Base-by-base conservation (phyloP, 331 rosid genomes). In the Telfairia occidentalis region DNA sequence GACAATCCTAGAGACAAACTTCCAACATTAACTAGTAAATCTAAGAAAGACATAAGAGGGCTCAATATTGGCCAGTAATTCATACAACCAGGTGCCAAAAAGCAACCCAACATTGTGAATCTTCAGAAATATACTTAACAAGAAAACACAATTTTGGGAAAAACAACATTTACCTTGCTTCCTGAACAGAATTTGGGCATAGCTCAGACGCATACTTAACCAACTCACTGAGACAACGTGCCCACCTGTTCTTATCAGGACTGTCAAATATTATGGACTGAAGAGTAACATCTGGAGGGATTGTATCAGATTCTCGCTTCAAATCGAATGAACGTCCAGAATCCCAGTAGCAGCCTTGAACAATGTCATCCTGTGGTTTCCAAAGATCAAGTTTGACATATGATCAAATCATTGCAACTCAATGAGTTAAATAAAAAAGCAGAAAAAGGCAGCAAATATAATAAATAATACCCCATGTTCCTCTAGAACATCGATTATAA, bases 181-280 rank as follows among this genome's bases (percentile, higher is more conserved):
- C 96, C 84, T 87, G 96, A 84, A 95, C 92, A 61, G 97, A 90
- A 57, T 84, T 90, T 67, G 99, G 97, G 81, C 97, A 95, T 76
- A 95, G 97, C 87, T 90, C 97, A 16, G 94, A 92, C 78, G 99
- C 97, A 80, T 89, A 90, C 82, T 92, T 95, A 75, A 95, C 89
- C 70, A 95, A 83, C 87, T 95, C 97, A 71, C 99, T 90, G 58
- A 95, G 97, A 85, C 97, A 95, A 77, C 97, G 90, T 72, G 96
- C 97, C 99, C 99, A 95, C 83, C 97, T 86, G 78, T 92, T 89
- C 85, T 95, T 95, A 79, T 95, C 99, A 64, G 96, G 97, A 85
- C 92, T 95, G 83, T 95, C 99, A 90, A 95, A 92, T 79, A 95
- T 89, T 84, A 95, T 95, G 80, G 97, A 95, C 73, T 95, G 99